phyloP scores from a whole-genome alignment of 2,329 filamentous ascomycete species.

The Lecanicillium sp. region DNA sequence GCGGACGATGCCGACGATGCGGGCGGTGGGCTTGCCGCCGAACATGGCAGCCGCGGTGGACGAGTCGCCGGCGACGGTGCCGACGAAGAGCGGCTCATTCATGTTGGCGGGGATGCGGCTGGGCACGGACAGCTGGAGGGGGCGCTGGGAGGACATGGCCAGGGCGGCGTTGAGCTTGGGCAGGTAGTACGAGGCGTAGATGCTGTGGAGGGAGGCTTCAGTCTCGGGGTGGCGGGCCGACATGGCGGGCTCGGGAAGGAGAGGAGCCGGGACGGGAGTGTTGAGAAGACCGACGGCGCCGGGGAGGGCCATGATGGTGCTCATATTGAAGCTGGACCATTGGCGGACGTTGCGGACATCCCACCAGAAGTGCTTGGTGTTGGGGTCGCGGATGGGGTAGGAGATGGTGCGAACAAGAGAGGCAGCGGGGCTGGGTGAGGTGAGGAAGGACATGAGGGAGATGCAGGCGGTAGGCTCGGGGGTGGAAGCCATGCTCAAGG shows the following conservation, averaged over 20 bases:
- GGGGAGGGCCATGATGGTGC: slow-evolving; percentile 65
- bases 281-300: slow-evolving; percentile 67
- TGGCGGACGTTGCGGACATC: slow-evolving; percentile 81
- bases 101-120: slow-evolving; percentile 27
- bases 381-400: slow-evolving; percentile 58
- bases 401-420: slow-evolving; percentile 75
- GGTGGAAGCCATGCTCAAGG: slow-evolving; percentile 34
- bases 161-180: slow-evolving; percentile 84
- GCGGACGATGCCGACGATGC: slow-evolving; percentile 80
- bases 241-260: slow-evolving; percentile 54
- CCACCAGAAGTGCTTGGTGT: slow-evolving; percentile 89
- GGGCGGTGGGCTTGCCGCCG: slow-evolving; percentile 43
- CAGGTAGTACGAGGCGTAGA: slow-evolving; percentile 73
- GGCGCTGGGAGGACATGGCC: slow-evolving; percentile 63
- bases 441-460: slow-evolving; percentile 73
- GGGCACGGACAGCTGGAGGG: slow-evolving; percentile 48
- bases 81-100: slow-evolving; percentile 58
- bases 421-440: slow-evolving; percentile 71
- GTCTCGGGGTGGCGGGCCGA: slow-evolving; percentile 68
- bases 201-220: slow-evolving; percentile 66
- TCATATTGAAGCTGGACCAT: slow-evolving; percentile 74
- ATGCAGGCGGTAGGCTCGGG: slow-evolving; percentile 51
- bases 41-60: slow-evolving; percentile 49
- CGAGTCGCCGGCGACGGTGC: slow-evolving; percentile 52
- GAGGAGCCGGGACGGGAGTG: slow-evolving; percentile 56